Evolutionary conservation across 1,139 yeast genomes (phyloP).

Genomic region (Suhomyces yuchorum): DNA sequence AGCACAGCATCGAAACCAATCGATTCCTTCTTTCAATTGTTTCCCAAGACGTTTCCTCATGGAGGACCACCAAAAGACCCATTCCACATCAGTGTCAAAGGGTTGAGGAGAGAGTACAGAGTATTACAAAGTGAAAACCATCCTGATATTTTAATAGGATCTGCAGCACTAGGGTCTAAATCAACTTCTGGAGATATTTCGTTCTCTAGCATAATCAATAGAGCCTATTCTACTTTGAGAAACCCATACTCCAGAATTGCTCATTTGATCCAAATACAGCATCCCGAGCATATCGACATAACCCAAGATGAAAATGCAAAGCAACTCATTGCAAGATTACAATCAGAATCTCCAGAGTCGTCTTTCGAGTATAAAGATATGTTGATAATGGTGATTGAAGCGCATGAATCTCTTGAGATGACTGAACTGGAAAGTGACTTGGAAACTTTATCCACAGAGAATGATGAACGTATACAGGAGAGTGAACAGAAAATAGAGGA

Average conservation of each 20-base stretch:
- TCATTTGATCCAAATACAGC: constrained; percentile 38
- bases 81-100: constrained; percentile 56
- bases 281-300: constrained; percentile 44
- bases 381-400: constrained; percentile 74
- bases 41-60: constrained; percentile 72
- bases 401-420: constrained; percentile 74
- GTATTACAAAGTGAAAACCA: constrained; percentile 71
- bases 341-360: constrained; percentile 31
- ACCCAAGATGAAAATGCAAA: constrained; percentile 45
- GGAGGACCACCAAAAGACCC: constrained; percentile 68
- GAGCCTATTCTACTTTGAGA: constrained; percentile 69
- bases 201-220: constrained; percentile 61
- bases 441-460: constrained; percentile 53
- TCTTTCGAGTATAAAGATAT: constrained; percentile 54
- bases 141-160: constrained; percentile 64
- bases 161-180: constrained; percentile 23
- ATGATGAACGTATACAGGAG: constrained; percentile 51
- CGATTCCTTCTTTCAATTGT: constrained; percentile 54
- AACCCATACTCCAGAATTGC: constrained; percentile 67
- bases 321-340: constrained; percentile 35
- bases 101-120: constrained; percentile 74
- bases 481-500: constrained; percentile 37
- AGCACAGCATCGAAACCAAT: constrained; percentile 1
- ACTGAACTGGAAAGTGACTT: constrained; percentile 62
- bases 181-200: constrained; percentile 20